Evolutionary conservation across 2,329 filamentous ascomycete genomes (phyloP).

Genomic region (Bisporella sp.): DNA sequence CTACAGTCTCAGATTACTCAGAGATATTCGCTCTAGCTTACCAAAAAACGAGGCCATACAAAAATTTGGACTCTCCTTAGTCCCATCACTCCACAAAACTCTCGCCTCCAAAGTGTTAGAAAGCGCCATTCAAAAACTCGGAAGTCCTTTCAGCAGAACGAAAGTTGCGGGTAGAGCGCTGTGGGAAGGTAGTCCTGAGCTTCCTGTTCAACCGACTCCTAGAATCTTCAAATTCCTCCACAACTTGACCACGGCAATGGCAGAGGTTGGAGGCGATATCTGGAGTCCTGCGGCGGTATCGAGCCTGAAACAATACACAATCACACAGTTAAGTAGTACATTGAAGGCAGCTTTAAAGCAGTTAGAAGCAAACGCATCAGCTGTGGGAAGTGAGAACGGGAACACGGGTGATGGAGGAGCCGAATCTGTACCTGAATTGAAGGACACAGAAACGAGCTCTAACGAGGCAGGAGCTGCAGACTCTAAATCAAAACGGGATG

Average conservation of each 20-base stretch:
- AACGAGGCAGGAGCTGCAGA: conserved; percentile 5
- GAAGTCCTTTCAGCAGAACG: conserved; percentile 35
- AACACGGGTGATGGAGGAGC: not conserved
- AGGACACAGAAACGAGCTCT: not conserved
- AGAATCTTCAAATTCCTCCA: conserved; percentile 66
- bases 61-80: conserved; percentile 51
- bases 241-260: conserved; percentile 60
- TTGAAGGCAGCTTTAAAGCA: conserved; percentile 25
- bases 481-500: conserved; percentile 29
- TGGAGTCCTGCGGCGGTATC: conserved; percentile 68
- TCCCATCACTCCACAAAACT: conserved; percentile 57
- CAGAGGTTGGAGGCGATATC: conserved; percentile 63
- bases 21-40: conserved; percentile 64
- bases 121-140: conserved; percentile 42
- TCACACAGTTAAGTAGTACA: conserved; percentile 38
- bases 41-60: conserved; percentile 45
- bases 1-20: conserved; percentile 66
- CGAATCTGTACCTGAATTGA: not conserved
- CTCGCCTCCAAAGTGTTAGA: conserved; percentile 48
- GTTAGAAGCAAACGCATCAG: conserved; percentile 14
- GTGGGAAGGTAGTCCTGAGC: conserved; percentile 71
- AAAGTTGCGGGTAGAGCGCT: conserved; percentile 56
- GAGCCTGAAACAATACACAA: conserved; percentile 53
- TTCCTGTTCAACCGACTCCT: conserved; percentile 76
- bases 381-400: conserved; percentile 5